Evolutionary conservation across 116 monocot genomes (phyloP).

Genomic region (Zostera marina): DNA sequence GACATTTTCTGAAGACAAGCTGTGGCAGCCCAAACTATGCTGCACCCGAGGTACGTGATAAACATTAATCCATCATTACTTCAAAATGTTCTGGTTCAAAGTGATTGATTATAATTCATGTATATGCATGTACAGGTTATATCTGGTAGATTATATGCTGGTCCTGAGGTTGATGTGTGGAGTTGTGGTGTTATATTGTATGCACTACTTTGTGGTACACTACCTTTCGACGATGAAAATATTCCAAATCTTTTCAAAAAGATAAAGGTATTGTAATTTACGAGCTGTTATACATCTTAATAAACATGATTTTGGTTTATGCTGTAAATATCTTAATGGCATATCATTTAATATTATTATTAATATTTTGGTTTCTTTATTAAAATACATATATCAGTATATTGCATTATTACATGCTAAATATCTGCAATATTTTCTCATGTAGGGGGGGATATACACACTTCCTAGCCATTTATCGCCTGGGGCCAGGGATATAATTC

Average conservation of each 20-base stretch:
- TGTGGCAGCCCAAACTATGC: slow-evolving; percentile 29
- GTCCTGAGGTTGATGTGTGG: slow-evolving; percentile 59
- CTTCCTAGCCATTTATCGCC: slow-evolving; percentile 45
- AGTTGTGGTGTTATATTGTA: slow-evolving; percentile 25
- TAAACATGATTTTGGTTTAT: background rate
- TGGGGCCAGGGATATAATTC: slow-evolving; percentile 41
- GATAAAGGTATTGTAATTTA: slow-evolving; percentile 40
- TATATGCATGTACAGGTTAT: slow-evolving; percentile 28
- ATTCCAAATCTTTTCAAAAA: slow-evolving; percentile 66
- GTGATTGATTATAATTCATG: background rate
- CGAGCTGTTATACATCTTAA: background rate
- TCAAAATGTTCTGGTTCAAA: background rate
- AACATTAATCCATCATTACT: background rate
- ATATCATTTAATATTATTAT: background rate
- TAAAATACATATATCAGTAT: no score
- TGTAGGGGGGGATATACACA: slow-evolving; percentile 46
- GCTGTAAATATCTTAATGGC: no score
- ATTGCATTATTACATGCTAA: background rate
- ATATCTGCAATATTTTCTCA: background rate
- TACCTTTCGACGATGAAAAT: slow-evolving; percentile 24
- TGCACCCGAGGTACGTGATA: slow-evolving; percentile 18
- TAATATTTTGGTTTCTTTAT: background rate
- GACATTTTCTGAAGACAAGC: slow-evolving; percentile 23
- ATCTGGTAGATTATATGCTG: slow-evolving; percentile 64
- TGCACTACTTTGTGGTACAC: slow-evolving; percentile 22